Evolutionary conservation across 225 moss, liverwort and hornwort species (phyloP), one percentile per base, ranked within the genome.

Genomic region (Marchantia polymorpha): DNA sequence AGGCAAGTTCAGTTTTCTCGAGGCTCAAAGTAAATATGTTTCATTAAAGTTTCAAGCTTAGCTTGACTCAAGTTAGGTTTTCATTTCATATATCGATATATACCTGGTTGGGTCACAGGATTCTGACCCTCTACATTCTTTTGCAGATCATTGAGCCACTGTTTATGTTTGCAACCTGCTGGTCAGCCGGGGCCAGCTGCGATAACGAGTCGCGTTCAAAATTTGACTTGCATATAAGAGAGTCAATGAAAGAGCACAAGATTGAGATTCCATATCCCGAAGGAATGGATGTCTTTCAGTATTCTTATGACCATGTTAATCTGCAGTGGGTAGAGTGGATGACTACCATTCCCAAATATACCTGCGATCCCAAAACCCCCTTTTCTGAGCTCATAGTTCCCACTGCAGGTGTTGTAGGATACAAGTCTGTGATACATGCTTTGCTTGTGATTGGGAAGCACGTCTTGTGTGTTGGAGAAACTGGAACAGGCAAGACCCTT

Each of bases 351-450:
- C 90, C 96, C 10, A 69, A 78, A 26, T 94, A 87, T 23, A 83
- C 73, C 13, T 94, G 92, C 31, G 89, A 96, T 23, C 86, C 89
- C 4, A 89, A 84, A 77, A 90, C 90, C 80, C 96, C 94, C 31
- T 96, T 96, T 83, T 88, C 90, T 30, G 91, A 96, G 22, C 83
- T 96, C 12, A 91, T 96, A 68, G 94, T 96, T 71, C 96, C 96
- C 5, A 94, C 94, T 2, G 79, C 88, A 12, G 89, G 92, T 77
- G 92, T 89, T 7, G 92, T 96, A 52, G 88, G 91, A 3, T 96
- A 96, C 60, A 94, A 93, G 74, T 90, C 86, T 76, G 80, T 96
- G n/a, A 73, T 96, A 0, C 96, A 96, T 73, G 88, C 91, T 15
- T 80, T 96, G 63, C 79, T 94, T 52, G 89, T 89, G 86, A 87